phyloP scores from a whole-genome alignment of 805 yeast species.

The Barnettozyma sp. region DNA sequence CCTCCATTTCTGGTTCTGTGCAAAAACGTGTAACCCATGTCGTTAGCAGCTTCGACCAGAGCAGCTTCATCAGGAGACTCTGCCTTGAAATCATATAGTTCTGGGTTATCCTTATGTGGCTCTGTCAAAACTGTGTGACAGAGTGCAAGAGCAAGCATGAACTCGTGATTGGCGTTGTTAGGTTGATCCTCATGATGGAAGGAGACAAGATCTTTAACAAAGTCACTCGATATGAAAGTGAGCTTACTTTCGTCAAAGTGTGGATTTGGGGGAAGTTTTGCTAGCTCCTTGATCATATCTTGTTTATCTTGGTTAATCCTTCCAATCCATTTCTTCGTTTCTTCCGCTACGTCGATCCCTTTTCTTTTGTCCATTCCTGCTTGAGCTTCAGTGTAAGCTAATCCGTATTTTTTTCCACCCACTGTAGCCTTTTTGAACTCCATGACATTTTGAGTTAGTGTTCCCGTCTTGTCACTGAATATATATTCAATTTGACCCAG shows the following conservation, averaged over 20 bases:
- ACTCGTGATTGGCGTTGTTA: slow-evolving; percentile 53
- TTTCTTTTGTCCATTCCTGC: slow-evolving; percentile 71
- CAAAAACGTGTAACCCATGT: slow-evolving; percentile 64
- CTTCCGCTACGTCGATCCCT: slow-evolving; percentile 64
- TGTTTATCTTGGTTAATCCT: slow-evolving; percentile 48
- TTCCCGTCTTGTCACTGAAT: slow-evolving; percentile 80
- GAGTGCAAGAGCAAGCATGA: slow-evolving; percentile 66
- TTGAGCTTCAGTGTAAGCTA: slow-evolving; percentile 77
- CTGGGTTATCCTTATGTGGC: slow-evolving; percentile 50
- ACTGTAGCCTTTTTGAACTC: slow-evolving; percentile 78
- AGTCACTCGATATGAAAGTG: slow-evolving; percentile 62
- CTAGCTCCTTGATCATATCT: slow-evolving; percentile 46
- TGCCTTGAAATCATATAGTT: slow-evolving; percentile 53
- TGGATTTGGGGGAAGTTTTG: slow-evolving; percentile 29
- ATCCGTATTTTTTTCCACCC: slow-evolving; percentile 64
- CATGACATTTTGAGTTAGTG: slow-evolving; percentile 78
- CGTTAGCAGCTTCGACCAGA: slow-evolving; percentile 71
- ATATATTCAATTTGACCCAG: slow-evolving; percentile 80
- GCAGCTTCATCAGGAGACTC: slow-evolving; percentile 92
- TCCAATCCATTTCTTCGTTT: slow-evolving; percentile 41
- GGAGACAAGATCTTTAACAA: slow-evolving; percentile 47
- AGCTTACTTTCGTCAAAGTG: slow-evolving; percentile 47
- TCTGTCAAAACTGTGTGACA: slow-evolving; percentile 80
- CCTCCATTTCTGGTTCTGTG: slow-evolving; percentile 64
- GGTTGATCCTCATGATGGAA: slow-evolving; percentile 40